phyloP scores from a whole-genome alignment of 2,329 filamentous ascomycete species.

The Cercospora sp. region DNA sequence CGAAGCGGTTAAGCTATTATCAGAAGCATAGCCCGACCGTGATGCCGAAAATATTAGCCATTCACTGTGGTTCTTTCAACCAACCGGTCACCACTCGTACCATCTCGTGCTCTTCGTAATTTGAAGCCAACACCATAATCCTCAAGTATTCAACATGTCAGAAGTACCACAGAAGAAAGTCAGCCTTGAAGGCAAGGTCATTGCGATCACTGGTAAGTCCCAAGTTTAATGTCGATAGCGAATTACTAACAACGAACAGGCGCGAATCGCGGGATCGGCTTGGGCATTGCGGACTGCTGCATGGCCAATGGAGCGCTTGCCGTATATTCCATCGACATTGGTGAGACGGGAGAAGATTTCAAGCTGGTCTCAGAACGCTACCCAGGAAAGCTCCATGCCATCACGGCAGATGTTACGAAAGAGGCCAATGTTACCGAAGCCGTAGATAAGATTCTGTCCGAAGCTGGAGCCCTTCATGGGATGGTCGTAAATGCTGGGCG shows the following conservation, averaged over 20 bases:
- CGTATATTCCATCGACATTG: conserved; percentile 53
- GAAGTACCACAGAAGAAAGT: neutral
- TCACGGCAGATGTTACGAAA: conserved; percentile 52
- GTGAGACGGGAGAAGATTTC: conserved; percentile 48
- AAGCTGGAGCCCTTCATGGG: conserved; percentile 51
- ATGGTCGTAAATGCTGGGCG: conserved; percentile 52
- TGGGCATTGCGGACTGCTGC: conserved; percentile 51
- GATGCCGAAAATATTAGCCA: neutral
- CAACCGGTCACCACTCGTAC: neutral
- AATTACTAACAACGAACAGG: conserved; percentile 31
- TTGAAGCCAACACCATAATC: neutral
- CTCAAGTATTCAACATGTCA: neutral
- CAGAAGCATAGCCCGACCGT: neutral
- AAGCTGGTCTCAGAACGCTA: conserved; percentile 42
- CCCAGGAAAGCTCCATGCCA: conserved; percentile 44
- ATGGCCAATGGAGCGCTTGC: conserved; percentile 47
- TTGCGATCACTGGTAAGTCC: neutral
- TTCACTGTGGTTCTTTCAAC: neutral
- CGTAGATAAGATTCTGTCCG: conserved; percentile 48
- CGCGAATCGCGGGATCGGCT: conserved; percentile 51
- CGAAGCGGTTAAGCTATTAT: neutral
- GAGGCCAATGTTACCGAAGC: conserved; percentile 49
- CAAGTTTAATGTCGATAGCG: neutral
- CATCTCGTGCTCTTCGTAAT: neutral
- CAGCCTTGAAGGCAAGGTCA: neutral